Conservation (phyloP, 179 eudicot species). For the Heliamphora pulchella region DNA sequence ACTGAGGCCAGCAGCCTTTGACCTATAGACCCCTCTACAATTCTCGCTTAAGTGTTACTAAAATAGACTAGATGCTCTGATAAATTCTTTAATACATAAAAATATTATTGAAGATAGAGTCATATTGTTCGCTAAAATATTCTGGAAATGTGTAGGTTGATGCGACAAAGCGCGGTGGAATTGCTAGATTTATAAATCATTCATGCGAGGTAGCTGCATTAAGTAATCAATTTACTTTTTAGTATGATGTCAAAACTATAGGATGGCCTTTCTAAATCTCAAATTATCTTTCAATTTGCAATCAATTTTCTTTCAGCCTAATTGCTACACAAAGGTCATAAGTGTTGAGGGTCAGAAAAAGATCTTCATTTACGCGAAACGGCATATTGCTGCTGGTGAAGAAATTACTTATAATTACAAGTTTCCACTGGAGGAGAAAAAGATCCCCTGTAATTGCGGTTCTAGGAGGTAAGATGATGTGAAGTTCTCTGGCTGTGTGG, state of each 20-base stretch:
- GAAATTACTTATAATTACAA: constrained; percentile 96
- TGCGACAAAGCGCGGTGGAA: constrained; percentile 98
- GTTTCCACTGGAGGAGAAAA: constrained; percentile 90
- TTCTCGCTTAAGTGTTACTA: neutral
- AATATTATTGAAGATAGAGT: neutral
- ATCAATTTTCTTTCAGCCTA: constrained; percentile 53
- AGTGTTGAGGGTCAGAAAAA: constrained; percentile 92
- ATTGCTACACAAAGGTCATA: constrained; percentile 95
- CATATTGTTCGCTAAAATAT: neutral
- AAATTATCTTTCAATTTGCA: neutral
- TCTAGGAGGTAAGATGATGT: constrained; percentile 59
- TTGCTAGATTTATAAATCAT: constrained; percentile 97
- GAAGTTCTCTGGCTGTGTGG: constrained; percentile 9
- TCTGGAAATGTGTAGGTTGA: constrained; percentile 60
- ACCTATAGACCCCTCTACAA: neutral
- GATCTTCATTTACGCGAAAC: constrained; percentile 95
- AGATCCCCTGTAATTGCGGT: constrained; percentile 97
- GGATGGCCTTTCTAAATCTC: constrained; percentile 6
- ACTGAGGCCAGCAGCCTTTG: constrained; percentile 3
- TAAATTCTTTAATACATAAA: neutral
- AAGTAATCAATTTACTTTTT: neutral
- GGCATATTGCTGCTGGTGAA: constrained; percentile 84
- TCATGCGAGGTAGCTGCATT: constrained; percentile 78
- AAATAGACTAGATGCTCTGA: neutral
- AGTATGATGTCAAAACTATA: neutral